Evolutionary conservation across 148 eudicot species (phyloP), one percentile per base, ranked within the genome.

Genomic region (Persicaria maculosa): DNA sequence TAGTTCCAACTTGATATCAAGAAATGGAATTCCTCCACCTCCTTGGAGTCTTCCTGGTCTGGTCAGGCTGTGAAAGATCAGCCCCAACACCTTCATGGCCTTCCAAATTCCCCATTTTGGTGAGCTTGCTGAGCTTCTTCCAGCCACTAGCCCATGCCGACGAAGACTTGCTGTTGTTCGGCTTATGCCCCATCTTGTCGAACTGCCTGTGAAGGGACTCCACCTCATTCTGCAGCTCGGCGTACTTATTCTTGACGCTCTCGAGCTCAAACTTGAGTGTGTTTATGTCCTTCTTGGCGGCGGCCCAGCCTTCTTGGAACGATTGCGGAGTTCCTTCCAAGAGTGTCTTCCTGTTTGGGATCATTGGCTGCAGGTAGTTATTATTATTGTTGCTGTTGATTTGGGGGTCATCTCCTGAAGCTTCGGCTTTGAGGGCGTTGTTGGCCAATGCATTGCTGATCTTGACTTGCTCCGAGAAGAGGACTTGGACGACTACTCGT

Each of bases 11-110:
- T 0, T 65, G 0, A 65, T 14, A 17, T 47, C 64, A 95, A 19
- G 98, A 95, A 74, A 95, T 92, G 72, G 98, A 95, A 76, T 95
- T 92, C 76, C 98, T 95, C 98, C 98, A 95, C 82, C 98, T 88
- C 82, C 89, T 84, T 50, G 97, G 87, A 9, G 86, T 57, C 83
- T 90, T 95, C 53, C 74, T 79, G 36, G 73, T 50, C 76, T 83
- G 88, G 10, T 82, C 86, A 9, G 76, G 75, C 50, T 77, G 81
- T 6, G 83, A 82, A 12, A 75, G 74, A 53, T 87, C 89, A 40
- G 88, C 70, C 0, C 91, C 90, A 9, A 45, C 75, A 19, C 85
- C 89, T 9, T 83, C 93, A 20, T 81, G 80, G 0, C 74, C 77
- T 52, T 93, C 97, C 9, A 79, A 3, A 57, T 76, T 65, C 43